Conservation (phyloP, 1,284 basidiomycete species). For the Naganishia sp. region DNA sequence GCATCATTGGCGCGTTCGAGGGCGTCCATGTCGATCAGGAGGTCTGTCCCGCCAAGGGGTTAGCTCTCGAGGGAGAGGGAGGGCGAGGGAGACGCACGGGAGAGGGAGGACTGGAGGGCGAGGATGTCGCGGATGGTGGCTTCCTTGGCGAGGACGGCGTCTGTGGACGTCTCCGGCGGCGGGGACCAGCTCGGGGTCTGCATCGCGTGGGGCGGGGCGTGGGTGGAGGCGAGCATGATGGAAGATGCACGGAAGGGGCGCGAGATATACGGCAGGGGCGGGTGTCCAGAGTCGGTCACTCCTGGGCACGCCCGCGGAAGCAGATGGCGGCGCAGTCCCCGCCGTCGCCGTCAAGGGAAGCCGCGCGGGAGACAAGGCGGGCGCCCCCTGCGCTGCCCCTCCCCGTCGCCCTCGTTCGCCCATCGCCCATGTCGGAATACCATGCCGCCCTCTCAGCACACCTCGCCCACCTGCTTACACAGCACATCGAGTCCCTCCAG, state of each 20-base stretch:
- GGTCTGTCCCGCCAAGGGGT: background rate
- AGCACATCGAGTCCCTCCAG: background rate
- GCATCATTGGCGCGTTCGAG: slow-evolving; percentile 49
- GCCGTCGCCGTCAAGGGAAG: no score
- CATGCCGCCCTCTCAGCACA: slow-evolving; percentile 10
- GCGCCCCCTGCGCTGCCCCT: background rate
- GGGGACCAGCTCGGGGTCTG: background rate
- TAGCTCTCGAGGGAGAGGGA: background rate
- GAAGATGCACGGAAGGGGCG: background rate
- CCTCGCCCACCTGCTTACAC: slow-evolving; percentile 1
- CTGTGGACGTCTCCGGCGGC: background rate
- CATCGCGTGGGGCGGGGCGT: background rate
- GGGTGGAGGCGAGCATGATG: background rate
- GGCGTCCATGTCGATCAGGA: slow-evolving; percentile 44
- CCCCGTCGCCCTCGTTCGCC: background rate
- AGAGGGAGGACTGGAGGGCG: background rate
- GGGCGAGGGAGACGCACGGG: background rate
- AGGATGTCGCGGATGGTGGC: slow-evolving; percentile 18
- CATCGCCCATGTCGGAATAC: background rate
- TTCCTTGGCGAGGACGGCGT: slow-evolving; percentile 14
- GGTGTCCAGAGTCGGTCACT: background rate
- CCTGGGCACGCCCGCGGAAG: background rate
- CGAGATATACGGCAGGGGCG: no score
- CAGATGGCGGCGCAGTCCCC: background rate
- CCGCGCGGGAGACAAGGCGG: no score